These are phyloP conservation scores for Hymenoscyphus fructigenus DNA, from an alignment of 2,329 filamentous ascomycete species.

Conservation along the genomic window DNA sequence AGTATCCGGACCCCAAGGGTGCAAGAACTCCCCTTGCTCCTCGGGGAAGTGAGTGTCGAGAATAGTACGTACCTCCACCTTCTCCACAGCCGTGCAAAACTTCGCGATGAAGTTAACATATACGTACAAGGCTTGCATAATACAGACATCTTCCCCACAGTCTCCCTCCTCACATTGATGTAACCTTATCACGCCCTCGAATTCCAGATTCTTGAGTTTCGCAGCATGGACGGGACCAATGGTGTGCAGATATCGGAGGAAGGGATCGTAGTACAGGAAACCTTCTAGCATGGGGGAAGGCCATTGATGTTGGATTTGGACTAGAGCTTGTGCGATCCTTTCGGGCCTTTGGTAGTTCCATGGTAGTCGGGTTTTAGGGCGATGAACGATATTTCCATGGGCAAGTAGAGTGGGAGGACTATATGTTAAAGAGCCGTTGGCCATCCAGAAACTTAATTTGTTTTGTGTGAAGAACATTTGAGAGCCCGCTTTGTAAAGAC, in stretches of 20 bases:
- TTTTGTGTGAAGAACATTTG: neutral
- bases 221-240: neutral
- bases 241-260: neutral
- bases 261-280: neutral
- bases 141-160: neutral
- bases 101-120: neutral
- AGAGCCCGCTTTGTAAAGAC: neutral
- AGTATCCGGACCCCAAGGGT: neutral
- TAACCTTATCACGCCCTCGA: neutral
- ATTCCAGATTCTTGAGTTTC: neutral
- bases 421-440: neutral
- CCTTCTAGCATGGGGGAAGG: neutral
- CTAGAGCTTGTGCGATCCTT: neutral
- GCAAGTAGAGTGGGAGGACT: neutral
- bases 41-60: neutral
- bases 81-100: neutral
- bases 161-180: neutral
- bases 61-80: neutral
- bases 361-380: neutral
- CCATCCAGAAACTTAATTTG: neutral
- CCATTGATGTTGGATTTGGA: neutral
- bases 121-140: neutral
- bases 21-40: neutral
- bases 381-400: neutral
- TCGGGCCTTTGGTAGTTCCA: neutral